Base-by-base conservation (phyloP, 768 basidiomycete species). In the Rhodocollybia butyracea region DNA sequence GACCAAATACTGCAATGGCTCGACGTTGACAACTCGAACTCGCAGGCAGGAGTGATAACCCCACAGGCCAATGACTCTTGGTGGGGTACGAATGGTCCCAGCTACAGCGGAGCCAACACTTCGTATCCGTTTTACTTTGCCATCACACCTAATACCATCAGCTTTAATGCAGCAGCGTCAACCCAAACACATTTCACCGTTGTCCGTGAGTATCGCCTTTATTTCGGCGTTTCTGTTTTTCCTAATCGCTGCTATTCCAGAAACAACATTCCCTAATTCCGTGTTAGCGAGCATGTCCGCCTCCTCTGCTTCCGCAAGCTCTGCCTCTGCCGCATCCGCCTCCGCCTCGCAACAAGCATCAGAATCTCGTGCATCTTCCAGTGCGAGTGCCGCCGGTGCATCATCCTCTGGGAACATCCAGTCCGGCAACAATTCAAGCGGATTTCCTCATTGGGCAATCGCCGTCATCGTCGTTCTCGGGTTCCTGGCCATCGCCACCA, bases 391-490 rank as follows among this genome's bases (percentile, higher is more conserved):
- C 21, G 55, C 64, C 7, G 53, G 66, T 19, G 58, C 57, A 29
- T 57, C 66, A 5, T 46, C 46, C 21, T 38, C 71, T 47, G 81
- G 73, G 47, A 72, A 56, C 58, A 75, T 89, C 21, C 89, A 88
- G 66, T 60, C 65, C 47, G 57, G 64, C 17, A 54, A 55, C 27
- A 60, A 63, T 48, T 64, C 59, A 54, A 65, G 76, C 15, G 62
- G 74, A 32, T 94, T 94, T 66, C 93, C 91, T 8, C 83, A 83
- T 65, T 94, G 91, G 93, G 94, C 90, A 10, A 95, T 95, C 63
- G 91, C 94, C 51, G 87, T 94, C 60, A 90, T 94, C 51, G 88
- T 87, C 45, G 81, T 94, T 39, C 82, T 95, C 24, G 92, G 91
- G 24, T 87, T 93, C 72, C 76, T 94, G 57, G 91, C 92, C 54